Evolutionary conservation across 208 protist genomes (phyloP).

Genomic region (Leishmania turanica): DNA sequence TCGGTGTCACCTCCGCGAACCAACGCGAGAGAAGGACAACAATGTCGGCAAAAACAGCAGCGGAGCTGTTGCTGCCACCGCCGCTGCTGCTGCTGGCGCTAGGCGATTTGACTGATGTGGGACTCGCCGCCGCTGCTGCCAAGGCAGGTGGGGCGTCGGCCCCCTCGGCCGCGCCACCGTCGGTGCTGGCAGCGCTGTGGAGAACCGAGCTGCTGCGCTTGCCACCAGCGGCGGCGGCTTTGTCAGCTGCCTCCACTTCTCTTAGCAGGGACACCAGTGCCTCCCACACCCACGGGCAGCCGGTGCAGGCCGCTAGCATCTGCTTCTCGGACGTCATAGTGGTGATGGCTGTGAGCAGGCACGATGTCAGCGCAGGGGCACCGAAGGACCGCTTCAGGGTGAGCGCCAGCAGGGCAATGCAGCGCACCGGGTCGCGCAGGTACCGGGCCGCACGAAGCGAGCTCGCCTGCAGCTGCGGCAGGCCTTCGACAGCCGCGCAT

Average conservation of each 20-base stretch:
- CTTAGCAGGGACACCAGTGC: conserved; percentile 27
- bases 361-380: conserved; percentile 33
- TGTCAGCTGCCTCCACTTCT: conserved; percentile 5
- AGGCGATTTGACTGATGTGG: background rate
- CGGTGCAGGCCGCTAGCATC: conserved; percentile 41
- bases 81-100: conserved; percentile 2
- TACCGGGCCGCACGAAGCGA: conserved; percentile 54
- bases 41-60: conserved; percentile 13
- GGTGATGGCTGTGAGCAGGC: conserved; percentile 33
- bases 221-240: background rate
- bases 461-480: conserved; percentile 48
- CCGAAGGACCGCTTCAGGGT: conserved; percentile 25
- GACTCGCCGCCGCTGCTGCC: background rate
- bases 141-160: background rate
- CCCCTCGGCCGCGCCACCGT: background rate
- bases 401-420: conserved; percentile 38
- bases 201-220: background rate
- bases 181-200: background rate
- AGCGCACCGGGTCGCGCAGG: conserved; percentile 51
- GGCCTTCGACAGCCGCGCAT: conserved; percentile 32
- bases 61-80: conserved; percentile 2
- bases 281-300: conserved; percentile 38
- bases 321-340: conserved; percentile 46
- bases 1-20: conserved; percentile 15
- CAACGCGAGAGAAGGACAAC: conserved; percentile 18